Percentiles rank a stretch among this genome's conserved stretches.
Evolutionary conservation across 768 basidiomycete genomes (phyloP).

Genomic region (Termitomyces sp.): DNA sequence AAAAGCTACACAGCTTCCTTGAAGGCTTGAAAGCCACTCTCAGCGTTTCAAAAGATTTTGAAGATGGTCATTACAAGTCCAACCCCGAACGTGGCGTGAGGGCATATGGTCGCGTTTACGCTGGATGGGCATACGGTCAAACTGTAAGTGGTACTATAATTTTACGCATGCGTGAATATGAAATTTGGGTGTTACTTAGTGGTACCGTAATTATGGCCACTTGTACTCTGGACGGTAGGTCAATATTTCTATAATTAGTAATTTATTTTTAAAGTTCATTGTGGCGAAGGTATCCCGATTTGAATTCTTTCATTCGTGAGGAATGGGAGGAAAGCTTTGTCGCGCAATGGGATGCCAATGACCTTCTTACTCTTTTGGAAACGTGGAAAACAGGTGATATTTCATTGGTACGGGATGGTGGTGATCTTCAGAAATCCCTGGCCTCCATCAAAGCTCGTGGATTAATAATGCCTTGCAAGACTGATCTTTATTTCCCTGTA

Average conservation of each 20-base stretch:
- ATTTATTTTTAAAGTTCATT: neutral
- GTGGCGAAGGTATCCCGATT: constrained; percentile 37
- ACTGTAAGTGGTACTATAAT: constrained; percentile 31
- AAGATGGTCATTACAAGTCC: constrained; percentile 47
- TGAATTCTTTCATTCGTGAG: constrained; percentile 48
- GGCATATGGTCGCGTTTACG: constrained; percentile 53
- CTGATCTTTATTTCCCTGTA: constrained; percentile 57
- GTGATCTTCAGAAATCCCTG: constrained; percentile 39
- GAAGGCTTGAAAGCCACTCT: constrained; percentile 59
- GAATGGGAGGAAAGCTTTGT: constrained; percentile 47
- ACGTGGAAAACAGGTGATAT: constrained; percentile 52
- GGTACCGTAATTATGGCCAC: constrained; percentile 49
- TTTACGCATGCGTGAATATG: neutral
- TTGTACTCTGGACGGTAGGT: constrained; percentile 37
- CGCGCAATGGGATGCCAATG: constrained; percentile 51
- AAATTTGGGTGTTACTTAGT: constrained; percentile 32
- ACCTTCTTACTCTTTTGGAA: constrained; percentile 42
- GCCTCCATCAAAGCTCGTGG: constrained; percentile 45
- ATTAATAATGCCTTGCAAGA: constrained; percentile 56
- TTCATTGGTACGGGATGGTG: constrained; percentile 38
- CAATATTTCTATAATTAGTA: neutral
- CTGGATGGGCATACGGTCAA: constrained; percentile 59
- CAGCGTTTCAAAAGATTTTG: constrained; percentile 50
- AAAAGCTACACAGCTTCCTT: constrained; percentile 37
- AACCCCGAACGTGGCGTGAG: constrained; percentile 47